Conservation (phyloP, 2,329 filamentous ascomycete species). For the Aphanocladium album region DNA sequence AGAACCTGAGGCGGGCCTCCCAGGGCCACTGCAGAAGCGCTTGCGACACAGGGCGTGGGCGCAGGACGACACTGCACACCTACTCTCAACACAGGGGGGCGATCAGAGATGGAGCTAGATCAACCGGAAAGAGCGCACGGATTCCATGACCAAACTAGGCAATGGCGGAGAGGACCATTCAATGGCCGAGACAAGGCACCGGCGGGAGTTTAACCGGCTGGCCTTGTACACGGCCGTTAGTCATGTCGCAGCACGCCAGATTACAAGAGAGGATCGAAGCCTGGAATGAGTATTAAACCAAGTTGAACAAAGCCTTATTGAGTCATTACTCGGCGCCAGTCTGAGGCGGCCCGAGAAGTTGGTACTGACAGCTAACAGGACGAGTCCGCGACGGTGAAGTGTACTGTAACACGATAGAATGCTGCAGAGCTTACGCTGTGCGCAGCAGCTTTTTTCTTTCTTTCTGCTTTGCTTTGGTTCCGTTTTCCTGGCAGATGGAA, state of each 20-base stretch:
- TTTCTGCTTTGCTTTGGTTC: not conserved
- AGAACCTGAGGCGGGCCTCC: not conserved
- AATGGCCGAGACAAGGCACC: not conserved
- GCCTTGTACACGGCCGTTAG: not conserved
- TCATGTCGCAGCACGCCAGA: not conserved
- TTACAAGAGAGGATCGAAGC: not conserved
- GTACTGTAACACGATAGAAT: not conserved
- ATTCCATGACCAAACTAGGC: constrained; percentile 31
- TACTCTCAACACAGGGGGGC: constrained; percentile 8
- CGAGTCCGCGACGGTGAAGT: not conserved
- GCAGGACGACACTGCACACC: not conserved
- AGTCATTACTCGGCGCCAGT: too few species aligned
- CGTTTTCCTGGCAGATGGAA: not conserved
- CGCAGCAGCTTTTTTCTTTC: not conserved
- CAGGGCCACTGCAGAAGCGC: constrained; percentile 8
- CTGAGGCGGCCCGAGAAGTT: not conserved
- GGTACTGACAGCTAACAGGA: not conserved
- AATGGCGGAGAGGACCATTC: constrained; percentile 28
- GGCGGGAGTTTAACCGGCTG: not conserved
- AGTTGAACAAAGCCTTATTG: too few species aligned
- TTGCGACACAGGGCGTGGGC: constrained; percentile 4
- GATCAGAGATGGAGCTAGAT: constrained; percentile 20
- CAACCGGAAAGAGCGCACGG: constrained; percentile 29
- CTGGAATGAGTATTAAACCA: not conserved
- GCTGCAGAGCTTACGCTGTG: not conserved